Evolutionary conservation across 2,329 filamentous ascomycete genomes (phyloP).

Genomic region (Elsinoe batatas): DNA sequence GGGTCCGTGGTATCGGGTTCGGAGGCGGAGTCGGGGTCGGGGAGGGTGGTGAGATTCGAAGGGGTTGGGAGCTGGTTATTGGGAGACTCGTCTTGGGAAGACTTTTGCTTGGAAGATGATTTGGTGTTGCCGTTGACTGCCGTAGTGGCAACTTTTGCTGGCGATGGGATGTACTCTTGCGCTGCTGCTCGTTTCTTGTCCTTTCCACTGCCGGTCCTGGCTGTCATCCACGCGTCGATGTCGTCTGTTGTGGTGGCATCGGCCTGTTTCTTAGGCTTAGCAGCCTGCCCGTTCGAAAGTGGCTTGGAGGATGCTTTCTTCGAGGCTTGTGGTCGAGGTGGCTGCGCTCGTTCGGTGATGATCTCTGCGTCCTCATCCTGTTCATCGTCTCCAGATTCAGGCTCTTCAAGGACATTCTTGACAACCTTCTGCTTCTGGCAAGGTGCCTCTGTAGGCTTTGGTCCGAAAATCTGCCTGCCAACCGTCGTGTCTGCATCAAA

Average conservation of each 20-base stretch:
- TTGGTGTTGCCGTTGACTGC: constrained; percentile 8
- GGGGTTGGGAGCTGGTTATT: constrained; percentile 27
- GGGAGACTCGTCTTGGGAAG: constrained; percentile 13
- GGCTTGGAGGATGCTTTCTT: constrained; percentile 14
- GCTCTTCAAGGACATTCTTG: constrained; percentile 52
- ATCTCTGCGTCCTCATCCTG: constrained; percentile 25
- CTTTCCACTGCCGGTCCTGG: constrained; percentile 19
- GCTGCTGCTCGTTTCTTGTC: constrained; percentile 9
- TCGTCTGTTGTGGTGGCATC: not conserved
- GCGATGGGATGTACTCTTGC: constrained; percentile 17
- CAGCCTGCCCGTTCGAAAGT: constrained; percentile 29
- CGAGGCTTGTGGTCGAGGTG: constrained; percentile 15
- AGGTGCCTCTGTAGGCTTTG: constrained; percentile 27
- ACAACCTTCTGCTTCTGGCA: constrained; percentile 22
- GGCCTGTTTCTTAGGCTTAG: constrained; percentile 17
- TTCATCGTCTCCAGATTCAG: constrained; percentile 38
- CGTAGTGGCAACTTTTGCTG: constrained; percentile 10
- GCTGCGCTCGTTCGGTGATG: constrained; percentile 24
- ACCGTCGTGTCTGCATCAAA: constrained; percentile 46
- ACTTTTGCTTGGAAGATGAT: constrained; percentile 11
- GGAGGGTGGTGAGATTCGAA: constrained; percentile 37
- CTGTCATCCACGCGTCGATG: constrained; percentile 20
- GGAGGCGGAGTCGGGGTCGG: constrained; percentile 21
- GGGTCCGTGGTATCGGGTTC: constrained; percentile 28
- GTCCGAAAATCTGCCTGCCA: constrained; percentile 63